Evolutionary conservation across 805 yeast genomes (phyloP), one percentile per base, ranked within the genome.

Genomic region (Ascoidea asiatica): DNA sequence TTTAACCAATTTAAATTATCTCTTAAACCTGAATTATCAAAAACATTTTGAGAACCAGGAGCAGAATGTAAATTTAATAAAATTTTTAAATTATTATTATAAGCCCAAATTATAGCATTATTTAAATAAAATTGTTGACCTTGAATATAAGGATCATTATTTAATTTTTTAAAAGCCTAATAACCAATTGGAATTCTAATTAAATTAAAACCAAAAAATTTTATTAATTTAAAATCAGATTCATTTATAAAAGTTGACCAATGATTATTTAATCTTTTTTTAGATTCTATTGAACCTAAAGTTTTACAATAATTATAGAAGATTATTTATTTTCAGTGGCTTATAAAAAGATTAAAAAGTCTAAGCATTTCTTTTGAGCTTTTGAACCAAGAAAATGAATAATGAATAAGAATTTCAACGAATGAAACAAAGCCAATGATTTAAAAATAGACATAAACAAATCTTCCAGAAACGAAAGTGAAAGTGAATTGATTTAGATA

Each of bases 61-160:
- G 83, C 95, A 50, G 97, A 97, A 59, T 89, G 97, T 56, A 89
- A 63, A 61, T 90, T 97, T 39, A 89, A 71, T 96, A 95, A 87
- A 20, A 77, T 95, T 57, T 79, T 79, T 50, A 89, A 57, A 38
- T 69, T 72, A 50, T 78, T 56, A 17, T 67, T 64, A 41, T 74
- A 60, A 39, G 85, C 77, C 96, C 96, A 90, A n/a, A 58, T 70
- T 38, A 89, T 63, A n/a, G 95, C 95, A 56, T 71, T 63, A 55
- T 85, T 94, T 44, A 89, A 63, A 60, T 82, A 85, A 6, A 63
- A 58, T 46, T 65, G 74, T 62, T 84, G 95, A 29, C 97, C 97
- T 56, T 72, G 77, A 33, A 87, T 92, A 55, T 86, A 89, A 2
- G 97, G 95, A 59, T 89, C 97, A 44, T 66, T 67, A 19, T 67